Base-by-base conservation (phyloP, 2,329 filamentous ascomycete species). In the Calonectria fujianensis region DNA sequence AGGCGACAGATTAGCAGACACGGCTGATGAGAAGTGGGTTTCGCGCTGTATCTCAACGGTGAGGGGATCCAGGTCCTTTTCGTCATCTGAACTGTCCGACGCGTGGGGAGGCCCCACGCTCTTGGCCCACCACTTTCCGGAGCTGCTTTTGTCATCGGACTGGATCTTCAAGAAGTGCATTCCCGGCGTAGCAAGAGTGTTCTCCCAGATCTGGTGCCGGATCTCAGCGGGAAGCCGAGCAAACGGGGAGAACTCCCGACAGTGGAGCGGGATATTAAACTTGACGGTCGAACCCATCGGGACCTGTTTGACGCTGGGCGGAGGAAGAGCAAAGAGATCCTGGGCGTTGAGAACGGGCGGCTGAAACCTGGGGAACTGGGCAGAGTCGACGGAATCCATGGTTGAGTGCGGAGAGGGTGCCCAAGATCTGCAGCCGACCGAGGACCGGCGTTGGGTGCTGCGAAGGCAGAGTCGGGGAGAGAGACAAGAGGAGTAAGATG, bases 101-200 rank as follows among this genome's bases (percentile, higher is more conserved):
- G 29, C 7, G 27, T 74, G 70, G 59, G 74, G 10, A 35, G 70
- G 37, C 35, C 37, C 4, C 9, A 68, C 31, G 24, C 71, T 61
- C 59, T 63, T 77, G 16, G 61, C 59, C 79, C 75, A 80, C 82
- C 82, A 84, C 35, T 73, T 78, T 59, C 79, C 80, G 45, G 31
- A 37, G 3, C 72, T 66, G 32, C 73, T 70, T 8, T 75, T 68
- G 24, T 78, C 79, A 10, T 72, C 66, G 9, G 76, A 76, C 16
- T 82, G 72, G 9, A 85, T 76, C 68, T 80, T 82, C 70, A 86
- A 76, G 51, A 85, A 86, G 51, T 85, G 82, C 77, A 85, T 82
- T 32, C 84, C 85, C 0, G 84, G 83, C 13, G 82, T 78, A 2
- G 79, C 74, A 13, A 86, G 72, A 29, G 81, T 80, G 27, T 67